Base-by-base conservation (phyloP, 1,284 basidiomycete genomes). In the Pisolithus thermaeus region DNA sequence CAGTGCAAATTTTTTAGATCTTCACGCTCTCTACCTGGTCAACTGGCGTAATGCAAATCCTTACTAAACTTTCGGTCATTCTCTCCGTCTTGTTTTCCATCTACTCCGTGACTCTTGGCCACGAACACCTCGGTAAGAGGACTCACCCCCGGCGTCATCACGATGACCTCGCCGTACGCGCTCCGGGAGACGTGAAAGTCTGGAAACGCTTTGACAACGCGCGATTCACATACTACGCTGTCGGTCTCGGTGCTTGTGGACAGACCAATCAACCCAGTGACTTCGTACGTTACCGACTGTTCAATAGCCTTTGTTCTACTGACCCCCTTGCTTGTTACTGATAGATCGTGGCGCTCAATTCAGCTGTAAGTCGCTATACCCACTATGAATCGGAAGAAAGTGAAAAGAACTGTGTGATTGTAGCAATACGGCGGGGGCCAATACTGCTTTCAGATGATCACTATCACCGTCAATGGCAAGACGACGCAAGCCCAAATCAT, bases 391-490 rank as follows among this genome's bases (percentile, higher is more conserved):
- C 32, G 9, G 16, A 20, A 28, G 18, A 6, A 7, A 28, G 50
- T 62, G 27, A 67, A 43, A 8, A 39, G 22, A 32, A 23, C 43
- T 23, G 20, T 16, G 27, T 44, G 12, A 6, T 39, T 46, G n/a
- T 50, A 79, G 77, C 68, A 73, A 68, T 79, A 56, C 52, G 61
- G 62, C 20, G 25, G 47, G 36, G 71, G 72, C n/a, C 58, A 70
- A 12, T 53, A 75, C 49, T 88, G 86, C 62, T 74, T 72, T 62
- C 68, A 79, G 66, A 58, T 53, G 44, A 79, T 88, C 61, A 74
- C 75, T 44, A 83, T 88, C 61, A 70, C 72, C 3, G 73, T 66
- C 66, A 68, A 72, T 50, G 82, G 81, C 53, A 78, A 78, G 65
- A 68, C 76, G 7, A 54, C 73, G 6, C 54, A 59, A 11, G 86